These are phyloP conservation scores for Tremella fuciformis DNA, from an alignment of 768 basidiomycete genomes.

Conservation along the genomic window DNA sequence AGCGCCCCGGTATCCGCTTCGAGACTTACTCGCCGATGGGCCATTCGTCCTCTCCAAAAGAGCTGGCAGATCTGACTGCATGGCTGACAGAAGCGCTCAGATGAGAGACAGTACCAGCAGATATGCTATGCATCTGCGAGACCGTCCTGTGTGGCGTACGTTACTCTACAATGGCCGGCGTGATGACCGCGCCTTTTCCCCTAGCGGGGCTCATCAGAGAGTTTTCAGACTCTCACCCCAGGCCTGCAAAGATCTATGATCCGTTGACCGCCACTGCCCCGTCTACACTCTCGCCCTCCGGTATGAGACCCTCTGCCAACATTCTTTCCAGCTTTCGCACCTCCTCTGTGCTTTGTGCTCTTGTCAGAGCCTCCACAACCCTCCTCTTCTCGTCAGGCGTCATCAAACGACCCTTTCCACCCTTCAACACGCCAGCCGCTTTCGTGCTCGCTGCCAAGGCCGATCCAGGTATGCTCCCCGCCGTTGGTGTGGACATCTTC, in stretches of 20 bases:
- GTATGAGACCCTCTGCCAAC: conserved; percentile 51
- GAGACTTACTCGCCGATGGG: conserved; percentile 65
- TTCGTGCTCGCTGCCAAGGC: conserved; percentile 10
- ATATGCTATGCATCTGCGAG: too few relatives aligned
- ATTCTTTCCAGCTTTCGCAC: conserved; percentile 50
- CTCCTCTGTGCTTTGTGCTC: conserved; percentile 49
- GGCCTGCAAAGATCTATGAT: not conserved
- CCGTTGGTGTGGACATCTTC: conserved; percentile 38
- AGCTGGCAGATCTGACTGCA: conserved; percentile 66
- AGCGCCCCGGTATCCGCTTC: conserved; percentile 62
- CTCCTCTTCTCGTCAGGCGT: conserved; percentile 51
- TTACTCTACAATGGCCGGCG: too few relatives aligned
- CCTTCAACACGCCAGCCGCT: conserved; percentile 21
- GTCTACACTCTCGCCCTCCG: conserved; percentile 45
- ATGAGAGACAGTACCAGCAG: not conserved
- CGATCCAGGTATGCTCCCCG: conserved; percentile 26
- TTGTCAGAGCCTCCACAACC: conserved; percentile 49
- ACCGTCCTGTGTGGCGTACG: too few relatives aligned
- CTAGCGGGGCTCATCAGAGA: too few relatives aligned
- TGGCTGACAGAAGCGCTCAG: conserved; percentile 62
- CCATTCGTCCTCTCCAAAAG: conserved; percentile 65
- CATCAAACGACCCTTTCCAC: conserved; percentile 50
- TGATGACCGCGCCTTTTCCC: too few relatives aligned
- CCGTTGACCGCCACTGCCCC: not conserved
- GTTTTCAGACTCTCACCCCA: not conserved